Evolutionary conservation across 139 green algal genomes (phyloP), one percentile per base, ranked within the genome.

Genomic region (Microglena sp.): DNA sequence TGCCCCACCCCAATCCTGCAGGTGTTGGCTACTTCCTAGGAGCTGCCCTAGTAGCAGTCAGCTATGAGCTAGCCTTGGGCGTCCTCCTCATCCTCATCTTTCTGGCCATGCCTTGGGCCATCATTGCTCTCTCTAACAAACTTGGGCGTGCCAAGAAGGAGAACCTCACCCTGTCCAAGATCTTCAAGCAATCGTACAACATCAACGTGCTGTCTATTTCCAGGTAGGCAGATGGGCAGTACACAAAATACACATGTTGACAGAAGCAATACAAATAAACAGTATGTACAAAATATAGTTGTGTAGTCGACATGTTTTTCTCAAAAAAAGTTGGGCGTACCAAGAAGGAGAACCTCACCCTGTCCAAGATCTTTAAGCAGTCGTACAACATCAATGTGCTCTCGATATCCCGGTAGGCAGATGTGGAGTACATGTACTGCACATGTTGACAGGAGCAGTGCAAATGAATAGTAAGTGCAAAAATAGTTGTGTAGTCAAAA

Each of bases 11-110:
- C 40, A 50, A 24, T 11, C 57, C 24, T 31, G 4, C 56, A 72
- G 88, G 88, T 4, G 62, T 81, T 0, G 88, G 88, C 30, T 95
- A 95, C 78, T 92, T 95, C 66, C 36, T 93, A n/a, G 88, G 88
- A 4, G 76, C 87, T 2, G 87, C 79, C 15, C 62, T 76, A 24
- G 46, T 95, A 27, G 59, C 75, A 3, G 76, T 84, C 64, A 88
- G 77, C 77, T 94, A 93, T 76, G 77, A 86, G 61, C 70, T 85
- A 43, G 72, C 84, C 1, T 55, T 95, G 29, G 77, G 55, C 18
- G 62, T 93, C 24, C 72, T 90, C 55, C 36, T 82, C 32, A 65
- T 64, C 54, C 55, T 94, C 36, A 82, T 95, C 46, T 8, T 81
- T 8, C 58, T 77, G 0, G 89, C 87, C 44, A 70, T 89, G 59